Percentiles rank a stretch among this genome's conserved stretches.
phyloP scores from a whole-genome alignment of 2,329 filamentous ascomycete genomes.

The Tolypocladium nubicola region DNA sequence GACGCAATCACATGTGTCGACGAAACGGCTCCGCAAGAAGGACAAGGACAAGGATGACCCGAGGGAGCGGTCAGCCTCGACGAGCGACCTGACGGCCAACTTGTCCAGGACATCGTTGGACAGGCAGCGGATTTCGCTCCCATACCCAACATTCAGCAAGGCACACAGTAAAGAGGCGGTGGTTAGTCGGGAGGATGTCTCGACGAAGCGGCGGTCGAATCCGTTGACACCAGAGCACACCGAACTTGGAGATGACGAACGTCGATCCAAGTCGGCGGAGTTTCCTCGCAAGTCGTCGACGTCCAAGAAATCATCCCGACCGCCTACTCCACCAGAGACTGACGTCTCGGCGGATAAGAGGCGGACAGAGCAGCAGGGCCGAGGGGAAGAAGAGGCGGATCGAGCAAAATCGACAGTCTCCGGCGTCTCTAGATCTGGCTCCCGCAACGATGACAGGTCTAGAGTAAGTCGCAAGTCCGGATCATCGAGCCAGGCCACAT shows the following conservation, averaged over 20 bases:
- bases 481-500: constrained; percentile 48
- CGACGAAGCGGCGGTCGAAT: constrained; percentile 20
- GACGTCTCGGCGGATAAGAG: constrained; percentile 39
- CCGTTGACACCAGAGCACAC: constrained; percentile 62
- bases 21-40: constrained; percentile 19
- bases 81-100: constrained; percentile 40
- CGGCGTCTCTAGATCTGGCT: constrained; percentile 30
- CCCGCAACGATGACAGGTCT: constrained; percentile 37
- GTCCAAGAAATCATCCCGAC: constrained; percentile 33
- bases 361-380: constrained; percentile 24
- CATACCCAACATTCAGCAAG: constrained; percentile 81
- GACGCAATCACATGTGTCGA: constrained; percentile 25
- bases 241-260: constrained; percentile 41
- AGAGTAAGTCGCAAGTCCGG: constrained; percentile 44
- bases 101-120: constrained; percentile 26
- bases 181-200: constrained; percentile 46
- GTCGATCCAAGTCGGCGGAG: constrained; percentile 37
- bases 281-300: constrained; percentile 25
- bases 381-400: constrained; percentile 8
- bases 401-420: constrained; percentile 35
- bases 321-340: constrained; percentile 55
- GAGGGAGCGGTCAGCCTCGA: constrained; percentile 20
- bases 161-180: constrained; percentile 84
- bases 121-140: constrained; percentile 42
- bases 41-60: constrained; percentile 22